A percentile compares a stretch with the other conserved stretches of the same genome.
Evolutionary conservation across 805 yeast genomes (phyloP).

Genomic region (Saccharomycopsis guyanensis): DNA sequence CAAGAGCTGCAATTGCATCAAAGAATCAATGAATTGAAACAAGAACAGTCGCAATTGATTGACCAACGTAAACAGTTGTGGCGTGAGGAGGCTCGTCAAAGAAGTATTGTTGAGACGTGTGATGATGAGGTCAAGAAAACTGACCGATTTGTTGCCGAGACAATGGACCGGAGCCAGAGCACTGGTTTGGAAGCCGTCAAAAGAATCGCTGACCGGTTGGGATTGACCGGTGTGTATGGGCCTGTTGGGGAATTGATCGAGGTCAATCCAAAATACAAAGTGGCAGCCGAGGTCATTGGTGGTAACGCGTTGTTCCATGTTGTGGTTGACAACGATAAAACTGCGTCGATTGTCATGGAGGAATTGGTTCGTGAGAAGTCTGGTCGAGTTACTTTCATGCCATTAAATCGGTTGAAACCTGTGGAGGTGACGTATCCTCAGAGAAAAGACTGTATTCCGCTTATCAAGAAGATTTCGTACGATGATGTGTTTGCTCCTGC

Average conservation of each 20-base stretch:
- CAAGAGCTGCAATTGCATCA: constrained; percentile 29
- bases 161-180: constrained; percentile 67
- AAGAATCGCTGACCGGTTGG: constrained; percentile 51
- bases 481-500: constrained; percentile 55
- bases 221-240: constrained; percentile 64
- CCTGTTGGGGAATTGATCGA: constrained; percentile 77
- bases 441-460: constrained; percentile 58
- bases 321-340: constrained; percentile 72
- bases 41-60: constrained; percentile 36
- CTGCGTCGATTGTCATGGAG: constrained; percentile 74
- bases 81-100: constrained; percentile 68
- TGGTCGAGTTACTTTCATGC: constrained; percentile 89
- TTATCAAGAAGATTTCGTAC: constrained; percentile 64
- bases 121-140: constrained; percentile 48
- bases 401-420: constrained; percentile 60
- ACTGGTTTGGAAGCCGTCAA: constrained; percentile 65
- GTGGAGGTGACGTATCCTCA: constrained; percentile 48
- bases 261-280: constrained; percentile 73
- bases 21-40: constrained; percentile 30
- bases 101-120: constrained; percentile 48
- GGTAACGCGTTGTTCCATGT: constrained; percentile 82
- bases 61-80: constrained; percentile 69
- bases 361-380: constrained; percentile 60
- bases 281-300: constrained; percentile 84
- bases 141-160: constrained; percentile 54